Evolutionary conservation across 495 filamentous ascomycete genomes (phyloP), one percentile per base, ranked within the genome.

Genomic region (Penicillium cinerascens): DNA sequence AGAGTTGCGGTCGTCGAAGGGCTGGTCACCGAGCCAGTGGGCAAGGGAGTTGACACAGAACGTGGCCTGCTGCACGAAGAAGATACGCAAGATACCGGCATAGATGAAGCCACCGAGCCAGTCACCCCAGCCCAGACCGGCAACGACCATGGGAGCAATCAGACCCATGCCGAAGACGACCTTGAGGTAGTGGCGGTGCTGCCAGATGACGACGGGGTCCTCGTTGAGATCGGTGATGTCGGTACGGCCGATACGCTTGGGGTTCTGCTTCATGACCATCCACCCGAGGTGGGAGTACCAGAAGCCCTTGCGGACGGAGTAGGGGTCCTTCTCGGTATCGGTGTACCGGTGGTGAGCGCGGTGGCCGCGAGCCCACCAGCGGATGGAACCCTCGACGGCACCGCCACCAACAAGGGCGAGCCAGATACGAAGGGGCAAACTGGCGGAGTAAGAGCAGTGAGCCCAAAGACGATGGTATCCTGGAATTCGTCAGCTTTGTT

Each of bases 1-100:
- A 50, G 88, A 93, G 84, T 98, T 97, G 71, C 92, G 91, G 83
- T 98, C 93, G 56, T 98, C 93, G 71, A 98, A 98, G 46, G 93
- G 93, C 76, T 98, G 93, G 67, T 98, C 93, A 56, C 93, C 93
- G 66, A 98, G 88, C 92, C 92, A 98, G 78, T 98, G 93, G 52
- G 93, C 93, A 51, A 98, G 79, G 44, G 91, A 96, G 83, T 98
- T 98, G 81, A 98, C 92, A 60, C 93, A 98, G 85, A 98, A 98
- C 59, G 93, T 98, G 53, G 93, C 93, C 73, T 98, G 93, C 77
- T 98, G 93, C 58, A 98, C 91, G 78, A 98, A 90, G 83, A 95
- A 97, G 71, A 96, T 91, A 63, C 93, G 83, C 58, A 97, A 85
- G 66, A 98, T 95, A 63, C 93, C 93, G 49, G 82, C 91, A 62